Percentiles rank a stretch among this genome's conserved stretches.
These are phyloP conservation scores for Xylaria bambusicola DNA, from an alignment of 495 filamentous ascomycete species.

Conservation along the genomic window DNA sequence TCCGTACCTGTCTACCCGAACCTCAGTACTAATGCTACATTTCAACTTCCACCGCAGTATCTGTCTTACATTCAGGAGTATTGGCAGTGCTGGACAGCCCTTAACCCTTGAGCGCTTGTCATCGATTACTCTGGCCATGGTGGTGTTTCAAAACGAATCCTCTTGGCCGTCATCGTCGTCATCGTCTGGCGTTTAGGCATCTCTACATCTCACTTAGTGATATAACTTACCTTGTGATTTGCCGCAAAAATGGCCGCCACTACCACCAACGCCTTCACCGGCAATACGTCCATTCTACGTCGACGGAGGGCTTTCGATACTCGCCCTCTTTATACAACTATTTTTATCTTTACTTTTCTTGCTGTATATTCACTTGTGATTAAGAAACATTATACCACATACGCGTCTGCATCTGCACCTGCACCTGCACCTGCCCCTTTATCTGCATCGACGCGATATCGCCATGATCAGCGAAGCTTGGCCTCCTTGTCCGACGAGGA, in stretches of 20 bases:
- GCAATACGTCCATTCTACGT: not conserved
- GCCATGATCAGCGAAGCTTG: not conserved
- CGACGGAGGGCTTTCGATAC: slow-evolving; percentile 28
- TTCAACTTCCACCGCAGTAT: too few species aligned
- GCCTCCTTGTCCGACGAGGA: slow-evolving; percentile 40
- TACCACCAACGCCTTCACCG: not conserved
- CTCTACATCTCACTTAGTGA: not conserved
- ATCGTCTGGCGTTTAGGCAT: not conserved
- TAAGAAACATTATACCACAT: too few species aligned
- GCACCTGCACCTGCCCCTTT: not conserved
- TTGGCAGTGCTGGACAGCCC: too few species aligned
- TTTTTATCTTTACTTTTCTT: slow-evolving; percentile 40
- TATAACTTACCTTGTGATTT: too few species aligned
- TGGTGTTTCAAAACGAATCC: too few species aligned
- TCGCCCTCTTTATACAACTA: slow-evolving; percentile 41
- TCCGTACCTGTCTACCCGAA: too few species aligned
- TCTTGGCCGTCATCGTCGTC: not conserved
- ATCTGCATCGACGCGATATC: not conserved
- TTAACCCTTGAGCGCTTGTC: too few species aligned
- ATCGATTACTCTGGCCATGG: too few species aligned
- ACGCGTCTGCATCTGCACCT: not conserved
- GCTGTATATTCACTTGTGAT: slow-evolving; percentile 36
- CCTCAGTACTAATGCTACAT: too few species aligned
- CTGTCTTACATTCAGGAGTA: too few species aligned
- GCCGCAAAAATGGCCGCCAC: slow-evolving; percentile 10